A percentile compares a stretch with the other conserved stretches of the same genome.
These are phyloP conservation scores for Gastrodia elata DNA, from an alignment of 106 monocot species.

Conservation along the genomic window DNA sequence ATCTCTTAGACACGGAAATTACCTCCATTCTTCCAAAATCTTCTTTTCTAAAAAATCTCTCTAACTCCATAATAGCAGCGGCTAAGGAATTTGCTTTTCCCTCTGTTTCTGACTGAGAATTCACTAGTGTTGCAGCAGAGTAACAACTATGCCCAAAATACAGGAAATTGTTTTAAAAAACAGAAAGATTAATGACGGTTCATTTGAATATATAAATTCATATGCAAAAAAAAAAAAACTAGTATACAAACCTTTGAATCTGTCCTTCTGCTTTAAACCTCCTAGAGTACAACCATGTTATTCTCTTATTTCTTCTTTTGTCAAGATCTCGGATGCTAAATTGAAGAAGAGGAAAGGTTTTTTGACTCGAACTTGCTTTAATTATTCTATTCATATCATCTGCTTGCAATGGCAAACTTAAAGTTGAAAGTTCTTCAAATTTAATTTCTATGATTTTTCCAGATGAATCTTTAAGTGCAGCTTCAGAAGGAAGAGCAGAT, in stretches of 20 bases:
- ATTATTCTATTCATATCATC: slow-evolving; percentile 5
- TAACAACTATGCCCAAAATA: slow-evolving; percentile 40
- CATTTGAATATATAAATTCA: neutral
- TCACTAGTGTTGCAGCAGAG: slow-evolving; percentile 62
- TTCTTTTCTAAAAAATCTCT: slow-evolving; percentile 84
- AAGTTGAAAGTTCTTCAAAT: slow-evolving; percentile 8
- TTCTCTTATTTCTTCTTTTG: slow-evolving; percentile 44
- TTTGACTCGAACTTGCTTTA: slow-evolving; percentile 27
- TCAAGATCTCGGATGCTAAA: slow-evolving; percentile 60
- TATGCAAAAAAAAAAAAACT: neutral
- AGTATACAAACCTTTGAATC: slow-evolving; percentile 27
- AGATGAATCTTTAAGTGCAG: slow-evolving; percentile 12
- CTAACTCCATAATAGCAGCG: slow-evolving; percentile 77
- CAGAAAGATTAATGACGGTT: neutral
- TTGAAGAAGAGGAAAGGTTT: slow-evolving; percentile 27
- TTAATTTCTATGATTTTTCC: slow-evolving; percentile 16
- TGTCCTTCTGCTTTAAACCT: slow-evolving; percentile 6
- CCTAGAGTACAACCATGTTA: slow-evolving; percentile 17
- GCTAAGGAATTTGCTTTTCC: slow-evolving; percentile 51
- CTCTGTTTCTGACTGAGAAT: slow-evolving; percentile 46
- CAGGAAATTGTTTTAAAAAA: neutral
- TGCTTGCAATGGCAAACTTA: slow-evolving; percentile 14
- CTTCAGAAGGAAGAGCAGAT: slow-evolving; percentile 11
- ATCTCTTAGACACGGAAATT: neutral
- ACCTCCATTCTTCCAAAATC: slow-evolving; percentile 98